Base-by-base conservation (phyloP, 495 filamentous ascomycete species). In the Podospora fimiseda region DNA sequence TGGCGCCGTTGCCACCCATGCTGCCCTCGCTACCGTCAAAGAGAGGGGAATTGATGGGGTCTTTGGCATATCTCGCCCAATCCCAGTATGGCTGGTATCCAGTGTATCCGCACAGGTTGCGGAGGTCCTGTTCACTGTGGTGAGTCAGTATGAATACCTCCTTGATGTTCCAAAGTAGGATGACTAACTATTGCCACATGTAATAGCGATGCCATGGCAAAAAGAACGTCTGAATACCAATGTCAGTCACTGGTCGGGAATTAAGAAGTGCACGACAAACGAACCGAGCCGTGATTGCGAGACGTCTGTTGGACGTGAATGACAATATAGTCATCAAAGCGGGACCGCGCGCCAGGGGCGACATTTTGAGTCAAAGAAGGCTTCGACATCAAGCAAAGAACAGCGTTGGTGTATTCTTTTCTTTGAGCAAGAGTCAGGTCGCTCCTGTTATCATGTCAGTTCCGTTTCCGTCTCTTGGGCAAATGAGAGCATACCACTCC, bases 201-300 rank as follows among this genome's bases (percentile, higher is more conserved):
- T 79, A 89, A 59, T 86, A 83, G 9, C 86, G 74, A 60, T 89
- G 86, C 83, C 85, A 89, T 2, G 80, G 67, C 4, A 88, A 67
- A 65, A 89, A 86, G 51, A 77, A 80, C 71, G 78, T 22, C 81
- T 82, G 69, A 19, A 9, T 43, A 3, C 46, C 40, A 27, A 24
- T 7, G 16, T 53, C 43, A 43, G 37, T 16, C 9, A 33, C 14
- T 23, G 20, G 9, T 6, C 7, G 16, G 1, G 15, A 22, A 9
- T 45, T n/a, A 16, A 9, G 15, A 20, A 13, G n/a, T 16, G 1
- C 50, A 45, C 73, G 5, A 71, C 77, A 14, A 79, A 38, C 42
- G 2, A 60, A 69, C 74, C 3, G 80, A 83, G 38, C 70, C 77
- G 55, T 88, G 84, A 42, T 87, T 86, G 3, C 57, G 53, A 15